A percentile compares a stretch with the other conserved stretches of the same genome.
phyloP scores from a whole-genome alignment of 2,329 filamentous ascomycete species.

The Colletotrichum liriopes region DNA sequence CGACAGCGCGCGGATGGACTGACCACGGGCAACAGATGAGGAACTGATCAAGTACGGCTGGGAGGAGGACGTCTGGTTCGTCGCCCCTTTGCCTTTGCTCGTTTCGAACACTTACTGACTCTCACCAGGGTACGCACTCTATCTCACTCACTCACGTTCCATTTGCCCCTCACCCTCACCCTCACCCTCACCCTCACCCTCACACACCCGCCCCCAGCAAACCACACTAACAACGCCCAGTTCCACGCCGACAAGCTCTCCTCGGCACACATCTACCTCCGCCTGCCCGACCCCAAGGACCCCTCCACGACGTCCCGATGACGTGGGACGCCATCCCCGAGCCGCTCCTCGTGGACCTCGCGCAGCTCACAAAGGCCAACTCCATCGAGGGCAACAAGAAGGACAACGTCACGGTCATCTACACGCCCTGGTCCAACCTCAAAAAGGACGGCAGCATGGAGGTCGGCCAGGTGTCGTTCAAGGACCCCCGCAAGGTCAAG shows the following conservation, averaged over 20 bases:
- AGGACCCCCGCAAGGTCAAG: conserved; percentile 88
- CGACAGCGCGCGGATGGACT: background rate
- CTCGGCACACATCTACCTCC: conserved; percentile 95
- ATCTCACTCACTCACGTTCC: background rate
- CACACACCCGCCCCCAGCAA: background rate
- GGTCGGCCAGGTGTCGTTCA: conserved; percentile 94
- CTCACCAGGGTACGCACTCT: conserved; percentile 48
- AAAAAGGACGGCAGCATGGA: conserved; percentile 98
- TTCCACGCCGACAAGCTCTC: conserved; percentile 99
- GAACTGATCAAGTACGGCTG: conserved; percentile 94
- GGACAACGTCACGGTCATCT: conserved; percentile 96
- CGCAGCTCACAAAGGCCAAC: conserved; percentile 98
- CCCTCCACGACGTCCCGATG: conserved; percentile 8
- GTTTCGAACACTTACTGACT: conserved; percentile 23
- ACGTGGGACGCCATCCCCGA: conserved; percentile 85
- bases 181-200: background rate
- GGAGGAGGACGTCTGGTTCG: conserved; percentile 95
- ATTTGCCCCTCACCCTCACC: conserved; percentile 14
- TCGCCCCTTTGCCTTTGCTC: conserved; percentile 31
- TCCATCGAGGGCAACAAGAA: conserved; percentile 99
- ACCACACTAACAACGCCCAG: conserved; percentile 57
- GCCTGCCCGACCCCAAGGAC: conserved; percentile 81
- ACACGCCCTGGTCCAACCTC: conserved; percentile 97
- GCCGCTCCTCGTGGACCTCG: conserved; percentile 86
- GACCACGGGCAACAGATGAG: conserved; percentile 77